Conservation (phyloP, 129 eudicot genomes). For the sunflower (Helianthus annuus) region DNA sequence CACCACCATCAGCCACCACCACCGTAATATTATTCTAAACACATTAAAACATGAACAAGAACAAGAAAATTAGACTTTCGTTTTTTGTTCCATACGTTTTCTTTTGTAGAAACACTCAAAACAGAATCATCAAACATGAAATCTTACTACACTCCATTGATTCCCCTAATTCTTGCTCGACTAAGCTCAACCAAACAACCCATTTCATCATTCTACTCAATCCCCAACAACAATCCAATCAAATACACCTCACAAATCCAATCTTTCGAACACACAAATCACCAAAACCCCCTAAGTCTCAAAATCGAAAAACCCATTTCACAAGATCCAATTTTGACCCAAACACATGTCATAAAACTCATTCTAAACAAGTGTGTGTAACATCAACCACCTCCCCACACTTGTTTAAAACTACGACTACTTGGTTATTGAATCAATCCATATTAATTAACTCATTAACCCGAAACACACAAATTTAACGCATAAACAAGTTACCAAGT, state of each 20-base stretch:
- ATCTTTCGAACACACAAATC: not conserved
- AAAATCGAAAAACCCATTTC: conserved; percentile 36
- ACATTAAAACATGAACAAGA: no score
- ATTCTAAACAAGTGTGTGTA: no score
- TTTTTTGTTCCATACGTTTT: not conserved
- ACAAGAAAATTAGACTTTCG: not conserved
- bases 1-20: no score
- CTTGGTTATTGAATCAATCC: no score
- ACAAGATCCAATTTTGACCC: not conserved
- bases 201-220: conserved; percentile 15
- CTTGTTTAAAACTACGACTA: no score
- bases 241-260: conserved; percentile 15
- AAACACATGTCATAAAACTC: no score
- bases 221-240: conserved; percentile 10
- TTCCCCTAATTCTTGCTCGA: conserved; percentile 17
- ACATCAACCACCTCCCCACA: no score
- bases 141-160: conserved; percentile 12
- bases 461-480: no score
- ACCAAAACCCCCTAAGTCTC: not conserved
- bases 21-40: no score
- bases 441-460: no score
- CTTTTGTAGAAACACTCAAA: conserved; percentile 18
- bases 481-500: no score
- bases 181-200: conserved; percentile 5
- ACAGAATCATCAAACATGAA: conserved; percentile 27